phyloP scores from a whole-genome alignment of 306 rosid genomes.

The Prinsepia uniflora region DNA sequence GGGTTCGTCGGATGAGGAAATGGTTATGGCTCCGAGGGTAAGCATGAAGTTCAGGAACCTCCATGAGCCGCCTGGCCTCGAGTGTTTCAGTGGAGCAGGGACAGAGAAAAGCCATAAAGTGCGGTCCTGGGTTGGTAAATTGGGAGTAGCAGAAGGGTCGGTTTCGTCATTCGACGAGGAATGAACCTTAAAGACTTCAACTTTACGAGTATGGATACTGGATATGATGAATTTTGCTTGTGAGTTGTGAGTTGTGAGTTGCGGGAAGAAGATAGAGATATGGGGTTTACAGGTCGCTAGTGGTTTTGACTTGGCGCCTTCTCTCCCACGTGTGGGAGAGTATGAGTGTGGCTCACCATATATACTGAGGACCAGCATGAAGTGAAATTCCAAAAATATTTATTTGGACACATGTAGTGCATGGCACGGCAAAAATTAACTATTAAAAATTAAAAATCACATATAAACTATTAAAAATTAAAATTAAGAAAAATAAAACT shows the following conservation, averaged over 20 bases:
- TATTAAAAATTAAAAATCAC: no score
- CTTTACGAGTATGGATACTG: constrained; percentile 14
- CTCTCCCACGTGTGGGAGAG: background rate
- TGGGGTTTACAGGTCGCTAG: constrained; percentile 5
- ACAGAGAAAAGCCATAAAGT: constrained; percentile 27
- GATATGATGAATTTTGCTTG: background rate
- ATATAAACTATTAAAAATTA: no score
- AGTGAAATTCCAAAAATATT: no score
- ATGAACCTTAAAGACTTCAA: constrained; percentile 11
- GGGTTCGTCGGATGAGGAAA: constrained; percentile 30
- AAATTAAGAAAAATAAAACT: no score
- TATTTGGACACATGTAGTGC: no score
- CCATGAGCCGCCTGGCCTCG: constrained; percentile 42
- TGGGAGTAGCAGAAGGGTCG: constrained; percentile 13
- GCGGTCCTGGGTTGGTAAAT: constrained; percentile 12
- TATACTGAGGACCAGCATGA: no score
- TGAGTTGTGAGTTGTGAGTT: background rate
- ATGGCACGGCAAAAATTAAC: no score
- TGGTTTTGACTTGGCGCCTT: constrained; percentile 32
- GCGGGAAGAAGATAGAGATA: constrained; percentile 14
- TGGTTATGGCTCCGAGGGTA: constrained; percentile 36
- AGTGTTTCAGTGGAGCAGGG: constrained; percentile 28
- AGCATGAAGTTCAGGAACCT: constrained; percentile 43
- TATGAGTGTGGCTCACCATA: background rate
- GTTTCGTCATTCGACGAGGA: constrained; percentile 30